Conservation (phyloP, 768 basidiomycete species). For the Boletus rubescentipes region DNA sequence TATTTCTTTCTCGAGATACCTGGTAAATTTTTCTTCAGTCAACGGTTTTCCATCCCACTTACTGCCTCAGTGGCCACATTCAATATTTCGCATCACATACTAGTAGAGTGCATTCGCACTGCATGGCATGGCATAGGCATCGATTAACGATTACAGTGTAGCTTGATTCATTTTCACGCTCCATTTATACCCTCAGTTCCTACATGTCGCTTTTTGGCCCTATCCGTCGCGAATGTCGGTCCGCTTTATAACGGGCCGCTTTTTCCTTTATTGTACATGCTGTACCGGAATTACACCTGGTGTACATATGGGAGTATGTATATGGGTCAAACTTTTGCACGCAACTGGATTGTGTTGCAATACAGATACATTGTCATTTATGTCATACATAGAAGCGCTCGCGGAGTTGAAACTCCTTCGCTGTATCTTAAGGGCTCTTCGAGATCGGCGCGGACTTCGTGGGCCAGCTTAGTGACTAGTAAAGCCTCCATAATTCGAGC, state of each 20-base stretch:
- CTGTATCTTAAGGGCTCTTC: not conserved
- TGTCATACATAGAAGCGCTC: not conserved
- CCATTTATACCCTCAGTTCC: not conserved
- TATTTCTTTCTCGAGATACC: not conserved
- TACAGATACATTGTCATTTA: too few species aligned
- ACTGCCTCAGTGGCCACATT: not conserved
- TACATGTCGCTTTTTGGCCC: not conserved
- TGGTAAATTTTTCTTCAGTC: not conserved
- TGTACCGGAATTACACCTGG: not conserved
- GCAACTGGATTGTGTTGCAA: constrained; percentile 3
- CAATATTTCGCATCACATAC: constrained; percentile 5
- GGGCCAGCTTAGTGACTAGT: not conserved
- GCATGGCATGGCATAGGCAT: constrained; percentile 17
- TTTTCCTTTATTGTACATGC: not conserved
- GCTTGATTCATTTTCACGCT: not conserved
- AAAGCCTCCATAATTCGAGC: not conserved
- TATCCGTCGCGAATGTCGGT: not conserved
- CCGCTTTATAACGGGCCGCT: not conserved
- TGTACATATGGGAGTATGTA: not conserved
- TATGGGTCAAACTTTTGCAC: not conserved
- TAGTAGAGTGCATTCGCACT: constrained; percentile 17
- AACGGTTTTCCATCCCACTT: not conserved
- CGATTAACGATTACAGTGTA: not conserved
- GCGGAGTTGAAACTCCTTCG: constrained; percentile 16
- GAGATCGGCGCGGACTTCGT: constrained; percentile 11